Evolutionary conservation across 2,329 filamentous ascomycete genomes (phyloP), one percentile per base, ranked within the genome.

Genomic region (Hymenoscyphus salicellus): DNA sequence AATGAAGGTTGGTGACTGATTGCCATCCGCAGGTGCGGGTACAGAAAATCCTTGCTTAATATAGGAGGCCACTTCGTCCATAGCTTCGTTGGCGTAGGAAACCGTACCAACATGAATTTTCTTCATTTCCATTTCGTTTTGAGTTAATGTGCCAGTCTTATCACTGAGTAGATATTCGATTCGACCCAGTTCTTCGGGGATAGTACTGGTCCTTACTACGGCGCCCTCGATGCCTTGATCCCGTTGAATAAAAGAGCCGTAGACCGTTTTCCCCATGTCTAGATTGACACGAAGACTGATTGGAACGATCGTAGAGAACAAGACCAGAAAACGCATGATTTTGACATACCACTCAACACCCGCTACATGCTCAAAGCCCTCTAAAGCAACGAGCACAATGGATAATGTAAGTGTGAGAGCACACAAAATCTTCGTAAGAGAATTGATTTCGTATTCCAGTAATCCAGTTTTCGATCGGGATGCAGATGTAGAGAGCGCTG

Each of bases 251-350:
- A 97, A 97, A 79, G 90, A 91, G 8, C 93, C 96, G 77, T 97
- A 99, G 1, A 95, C 92, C 63, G 91, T 94, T 78, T 99, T 99
- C 46, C 94, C 96, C 86, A 99, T 89, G 75, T 99, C 95, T 20
- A 99, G 82, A 75, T 99, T 99, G 71, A 99, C 95, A 60, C 95
- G 90, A 70, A 99, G 82, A 78, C 93, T 96, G 77, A 99, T 97
- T 0, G 95, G 95, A 30, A 99, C 96, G 73, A 99, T 99, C 0
- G 94, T 98, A n/a, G 94, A 98, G 81, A 99, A 99, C 0, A 99
- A 82, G 66, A 99, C 96, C 68, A 99, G 80, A 75, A 98, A 99
- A n/a, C 94, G 89, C 88, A 97, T 95, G 72, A 98, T 96, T 69
- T 96, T 94, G 70, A 98, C 88, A 77, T 98, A 99, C 95, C 95